A percentile compares a stretch with the other conserved stretches of the same genome.
Evolutionary conservation across 2,329 filamentous ascomycete genomes (phyloP).

Genomic region (Colletotrichum incanum): DNA sequence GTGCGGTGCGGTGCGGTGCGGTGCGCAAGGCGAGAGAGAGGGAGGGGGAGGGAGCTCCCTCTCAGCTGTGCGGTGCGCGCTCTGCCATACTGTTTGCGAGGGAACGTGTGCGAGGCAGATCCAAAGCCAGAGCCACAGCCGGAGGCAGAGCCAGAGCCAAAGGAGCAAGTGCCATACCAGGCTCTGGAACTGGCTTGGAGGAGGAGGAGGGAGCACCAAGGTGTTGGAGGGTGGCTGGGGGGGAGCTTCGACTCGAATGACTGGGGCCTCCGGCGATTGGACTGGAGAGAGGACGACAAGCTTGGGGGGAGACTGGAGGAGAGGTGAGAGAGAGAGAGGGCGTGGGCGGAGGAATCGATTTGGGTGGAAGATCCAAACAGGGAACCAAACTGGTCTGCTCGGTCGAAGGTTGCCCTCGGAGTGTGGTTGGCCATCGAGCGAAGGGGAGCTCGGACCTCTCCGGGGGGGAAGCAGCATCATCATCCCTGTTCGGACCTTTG

Average conservation of each 20-base stretch:
- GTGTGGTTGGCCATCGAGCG: slow-evolving; percentile 38
- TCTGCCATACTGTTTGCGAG: slow-evolving; percentile 37
- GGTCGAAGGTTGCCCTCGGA: slow-evolving; percentile 12
- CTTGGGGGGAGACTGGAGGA: slow-evolving; percentile 1
- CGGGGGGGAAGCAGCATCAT: slow-evolving; percentile 36
- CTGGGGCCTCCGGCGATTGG: slow-evolving; percentile 18
- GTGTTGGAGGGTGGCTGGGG: slow-evolving; percentile 41
- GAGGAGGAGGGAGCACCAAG: slow-evolving; percentile 28
- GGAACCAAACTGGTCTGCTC: slow-evolving; percentile 25
- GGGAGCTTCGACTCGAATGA: slow-evolving; percentile 38
- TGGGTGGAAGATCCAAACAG: slow-evolving; percentile 41
- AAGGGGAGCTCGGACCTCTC: slow-evolving; percentile 39
- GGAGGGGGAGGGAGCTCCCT: slow-evolving; percentile 36
- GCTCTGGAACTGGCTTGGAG: slow-evolving; percentile 27
- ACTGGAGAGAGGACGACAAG: slow-evolving; percentile 20
- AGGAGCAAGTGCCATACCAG: slow-evolving; percentile 25
- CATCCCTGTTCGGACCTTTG: slow-evolving; percentile 41
- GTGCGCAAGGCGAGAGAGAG: slow-evolving; percentile 27
- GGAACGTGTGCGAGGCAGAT: slow-evolving; percentile 35
- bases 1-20: slow-evolving; percentile 26
- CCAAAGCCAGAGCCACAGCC: slow-evolving; percentile 16
- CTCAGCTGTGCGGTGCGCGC: slow-evolving; percentile 34
- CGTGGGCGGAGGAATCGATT: slow-evolving; percentile 30
- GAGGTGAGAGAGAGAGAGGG: slow-evolving; percentile 10
- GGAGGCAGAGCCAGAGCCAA: slow-evolving; percentile 19